Percentiles rank a stretch among this genome's conserved stretches.
These are phyloP conservation scores for Diaporthe sp. DNA, from an alignment of 2,329 filamentous ascomycete genomes.

Conservation along the genomic window DNA sequence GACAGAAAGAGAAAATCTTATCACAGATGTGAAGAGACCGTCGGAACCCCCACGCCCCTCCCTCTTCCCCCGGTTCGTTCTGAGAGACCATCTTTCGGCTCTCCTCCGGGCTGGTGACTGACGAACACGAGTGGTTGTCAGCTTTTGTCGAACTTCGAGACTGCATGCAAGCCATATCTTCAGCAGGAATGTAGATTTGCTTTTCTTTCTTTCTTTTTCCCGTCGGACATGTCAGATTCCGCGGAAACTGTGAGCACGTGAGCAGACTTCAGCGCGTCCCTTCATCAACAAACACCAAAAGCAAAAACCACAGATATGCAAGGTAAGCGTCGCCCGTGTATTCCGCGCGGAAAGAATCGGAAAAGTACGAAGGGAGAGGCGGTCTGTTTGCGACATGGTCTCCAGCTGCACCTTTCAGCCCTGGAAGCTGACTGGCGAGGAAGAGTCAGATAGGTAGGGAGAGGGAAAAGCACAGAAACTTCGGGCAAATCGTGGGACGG, in stretches of 20 bases:
- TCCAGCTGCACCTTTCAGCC: neutral
- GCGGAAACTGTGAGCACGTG: neutral
- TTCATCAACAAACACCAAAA: neutral
- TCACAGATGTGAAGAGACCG: neutral
- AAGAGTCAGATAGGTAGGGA: neutral
- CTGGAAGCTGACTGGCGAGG: neutral
- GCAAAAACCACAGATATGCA: constrained; percentile 3
- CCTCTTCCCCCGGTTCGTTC: neutral
- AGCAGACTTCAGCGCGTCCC: neutral
- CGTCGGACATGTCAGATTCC: neutral
- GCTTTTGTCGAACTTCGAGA: neutral
- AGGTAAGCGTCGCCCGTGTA: neutral
- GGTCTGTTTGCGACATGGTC: neutral
- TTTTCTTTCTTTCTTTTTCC: neutral
- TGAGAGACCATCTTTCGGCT: neutral
- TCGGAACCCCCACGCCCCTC: neutral
- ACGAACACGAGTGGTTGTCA: neutral
- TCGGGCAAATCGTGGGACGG: neutral
- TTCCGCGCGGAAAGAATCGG: neutral
- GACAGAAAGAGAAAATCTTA: neutral
- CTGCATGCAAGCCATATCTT: neutral
- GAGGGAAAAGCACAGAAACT: neutral
- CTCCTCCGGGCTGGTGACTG: neutral
- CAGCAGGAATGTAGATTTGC: neutral
- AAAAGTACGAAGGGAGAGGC: constrained; percentile 17